Evolutionary conservation across 768 basidiomycete species (phyloP), one percentile per base, ranked within the genome.

Genomic region (Lentinus tigrinus): DNA sequence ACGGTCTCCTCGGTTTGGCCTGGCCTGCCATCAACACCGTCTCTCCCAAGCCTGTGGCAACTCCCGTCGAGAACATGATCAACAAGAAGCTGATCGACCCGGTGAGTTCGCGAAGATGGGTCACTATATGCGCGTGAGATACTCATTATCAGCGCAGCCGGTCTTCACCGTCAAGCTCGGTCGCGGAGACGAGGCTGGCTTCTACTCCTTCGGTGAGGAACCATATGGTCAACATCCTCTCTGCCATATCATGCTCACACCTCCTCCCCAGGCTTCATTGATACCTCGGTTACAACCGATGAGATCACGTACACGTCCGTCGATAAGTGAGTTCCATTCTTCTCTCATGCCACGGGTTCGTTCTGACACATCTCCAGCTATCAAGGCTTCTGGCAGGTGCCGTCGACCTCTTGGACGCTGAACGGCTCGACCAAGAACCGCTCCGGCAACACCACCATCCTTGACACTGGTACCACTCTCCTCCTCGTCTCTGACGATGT

Each of bases 21-120:
- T 77, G 71, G 71, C 75, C 74, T 13, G 47, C 49, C 26, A 66
- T 76, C 54, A 77, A 77, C 65, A 76, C 74, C 6, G 74, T 77
- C 23, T 54, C 67, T 27, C 76, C 76, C 5, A 47, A 61, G 39
- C 61, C 69, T 8, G 72, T 73, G 40, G 71, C 70, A 48, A 77
- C 76, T 8, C 75, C 75, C 7, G 70, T 77, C 16, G 63, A 75
- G 69, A 74, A 75, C 57, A 70, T 75, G 70, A 75, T 77, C 49
- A 67, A 66, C 24, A 69, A 75, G 63, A 63, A 63, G 16, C 54
- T 76, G 36, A 70, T 74, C 56, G 26, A 63, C 44, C 64, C 63
- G 23, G 65, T 67, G 17, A 51, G 52, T 34, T 11, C 26, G 23
- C 26, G 39, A 17, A 2, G 34, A 26, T 47, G 21, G 27, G 34